These are phyloP conservation scores for Cercospora zeae-maydis DNA, from an alignment of 2,329 filamentous ascomycete genomes.

Conservation along the genomic window DNA sequence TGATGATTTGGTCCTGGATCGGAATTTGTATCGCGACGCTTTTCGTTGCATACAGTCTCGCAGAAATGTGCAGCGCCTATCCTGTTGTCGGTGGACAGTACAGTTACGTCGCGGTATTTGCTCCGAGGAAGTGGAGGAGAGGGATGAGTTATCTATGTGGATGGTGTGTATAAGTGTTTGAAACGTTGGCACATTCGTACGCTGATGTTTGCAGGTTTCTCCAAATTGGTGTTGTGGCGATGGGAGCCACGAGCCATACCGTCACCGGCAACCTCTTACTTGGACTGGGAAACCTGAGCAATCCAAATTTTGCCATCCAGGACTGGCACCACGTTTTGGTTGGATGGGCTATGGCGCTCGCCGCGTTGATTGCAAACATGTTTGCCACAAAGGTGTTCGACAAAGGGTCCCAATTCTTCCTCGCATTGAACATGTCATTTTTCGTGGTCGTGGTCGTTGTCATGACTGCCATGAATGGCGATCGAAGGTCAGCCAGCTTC, in stretches of 20 bases:
- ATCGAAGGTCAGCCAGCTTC: constrained; percentile 54
- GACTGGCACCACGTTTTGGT: constrained; percentile 56
- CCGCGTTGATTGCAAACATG: constrained; percentile 49
- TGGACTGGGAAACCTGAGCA: constrained; percentile 52
- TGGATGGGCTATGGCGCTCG: constrained; percentile 48
- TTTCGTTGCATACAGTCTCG: constrained; percentile 56
- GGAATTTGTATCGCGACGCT: constrained; percentile 51
- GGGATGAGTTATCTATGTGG: constrained; percentile 38
- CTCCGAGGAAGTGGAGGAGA: constrained; percentile 42
- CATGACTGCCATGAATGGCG: constrained; percentile 52
- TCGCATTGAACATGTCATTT: constrained; percentile 53
- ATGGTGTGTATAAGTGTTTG: constrained; percentile 28
- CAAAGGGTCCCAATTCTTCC: constrained; percentile 48
- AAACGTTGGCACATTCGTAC: not conserved
- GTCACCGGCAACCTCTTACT: constrained; percentile 55
- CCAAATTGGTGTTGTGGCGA: constrained; percentile 30
- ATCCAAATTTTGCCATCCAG: constrained; percentile 51
- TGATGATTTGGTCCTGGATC: constrained; percentile 58
- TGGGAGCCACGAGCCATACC: constrained; percentile 38
- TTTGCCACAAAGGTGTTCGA: constrained; percentile 51
- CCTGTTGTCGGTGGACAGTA: constrained; percentile 58
- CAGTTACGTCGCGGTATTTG: constrained; percentile 56
- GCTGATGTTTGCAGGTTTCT: constrained; percentile 5
- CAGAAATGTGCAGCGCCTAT: constrained; percentile 57
- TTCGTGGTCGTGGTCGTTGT: constrained; percentile 53